Base-by-base conservation (phyloP, 2,329 filamentous ascomycete genomes). In the Camptophora hylomeconis region DNA sequence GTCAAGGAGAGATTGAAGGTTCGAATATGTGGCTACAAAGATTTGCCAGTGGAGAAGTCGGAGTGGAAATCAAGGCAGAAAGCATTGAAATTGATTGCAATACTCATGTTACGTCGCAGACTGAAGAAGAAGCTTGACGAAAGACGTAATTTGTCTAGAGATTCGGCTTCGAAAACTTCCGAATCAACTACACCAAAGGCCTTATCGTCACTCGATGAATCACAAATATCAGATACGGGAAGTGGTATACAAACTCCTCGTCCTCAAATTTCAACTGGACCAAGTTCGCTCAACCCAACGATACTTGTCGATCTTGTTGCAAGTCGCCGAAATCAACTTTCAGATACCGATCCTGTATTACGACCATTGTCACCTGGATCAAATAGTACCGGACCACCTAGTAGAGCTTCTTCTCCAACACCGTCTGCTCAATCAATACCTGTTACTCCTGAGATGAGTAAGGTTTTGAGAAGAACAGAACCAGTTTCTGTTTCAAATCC, bases 21-120 rank as follows among this genome's bases (percentile, higher is more conserved):
- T 16, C 56, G 67, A 20, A 68, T 70, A 26, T 72, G 68, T 42
- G 68, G 68, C 11, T 71, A 63, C 40, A 55, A 63, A 38, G 67
- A 71, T 28, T 56, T 72, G 33, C 52, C 57, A 16, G 50, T 61
- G 13, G 68, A 72, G 43, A 62, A 61, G 36, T 62, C 32, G 50
- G 41, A 57, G 24, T 54, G 41, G 28, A 41, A 40, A 14, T 36
- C 40, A 17, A 35, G 38, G 5, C 35, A 42, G 33, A 42, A 36
- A 31, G 36, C 30, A 12, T 26, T 30, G 12, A 39, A 41, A 11
- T 21, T 39, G 5, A 31, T 39, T 18, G 36, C 40, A 6, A 35
- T 38, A 9, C 31, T 38, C 24, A 40, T 41, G 40, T 29, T 37
- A 31, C 39, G 39, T 21, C 20, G 33, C 34, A 40, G 54, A 32